A percentile compares a stretch with the other conserved stretches of the same genome.
Evolutionary conservation across 371 early-diverging fungal species (phyloP).

Genomic region (Mortierella sp.): DNA sequence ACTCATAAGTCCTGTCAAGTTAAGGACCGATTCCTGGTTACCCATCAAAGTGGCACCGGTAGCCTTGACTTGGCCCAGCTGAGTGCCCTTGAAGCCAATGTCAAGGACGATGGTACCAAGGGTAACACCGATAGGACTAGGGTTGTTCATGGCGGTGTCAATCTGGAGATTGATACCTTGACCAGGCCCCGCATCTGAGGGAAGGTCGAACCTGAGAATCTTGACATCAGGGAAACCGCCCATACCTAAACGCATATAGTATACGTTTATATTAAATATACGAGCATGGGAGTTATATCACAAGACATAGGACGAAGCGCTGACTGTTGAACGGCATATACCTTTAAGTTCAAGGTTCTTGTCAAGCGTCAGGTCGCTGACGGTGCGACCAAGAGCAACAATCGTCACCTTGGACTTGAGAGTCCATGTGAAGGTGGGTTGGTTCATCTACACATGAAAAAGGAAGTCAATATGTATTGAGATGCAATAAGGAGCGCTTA

Average conservation of each 20-base stretch:
- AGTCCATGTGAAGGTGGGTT: slow-evolving; percentile 62
- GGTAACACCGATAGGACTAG: slow-evolving; percentile 67
- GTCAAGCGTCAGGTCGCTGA: slow-evolving; percentile 25
- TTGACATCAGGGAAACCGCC: slow-evolving; percentile 63
- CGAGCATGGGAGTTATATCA: too few species aligned
- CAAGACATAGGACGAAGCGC: too few species aligned
- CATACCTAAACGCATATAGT: slow-evolving; percentile 10
- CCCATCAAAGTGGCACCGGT: slow-evolving; percentile 55
- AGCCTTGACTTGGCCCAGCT: slow-evolving; percentile 61
- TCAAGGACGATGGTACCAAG: slow-evolving; percentile 64
- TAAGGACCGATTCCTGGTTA: slow-evolving; percentile 37
- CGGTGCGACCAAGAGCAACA: slow-evolving; percentile 61
- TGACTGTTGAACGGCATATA: slow-evolving; percentile 15
- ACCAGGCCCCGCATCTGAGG: slow-evolving; percentile 63
- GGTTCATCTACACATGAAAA: slow-evolving; percentile 17
- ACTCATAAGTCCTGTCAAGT: slow-evolving; percentile 59
- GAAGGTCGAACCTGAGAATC: slow-evolving; percentile 63
- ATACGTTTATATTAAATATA: too few species aligned
- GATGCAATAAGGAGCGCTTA: too few species aligned
- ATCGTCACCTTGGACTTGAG: slow-evolving; percentile 66
- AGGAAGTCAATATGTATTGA: too few species aligned
- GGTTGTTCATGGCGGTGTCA: slow-evolving; percentile 62
- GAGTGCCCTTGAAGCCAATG: slow-evolving; percentile 61
- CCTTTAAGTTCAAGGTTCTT: slow-evolving; percentile 27
- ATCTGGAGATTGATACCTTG: slow-evolving; percentile 62